Percentiles rank a stretch among this genome's conserved stretches.
Evolutionary conservation across 768 basidiomycete genomes (phyloP).

Genomic region (Termitomyces titanicus): DNA sequence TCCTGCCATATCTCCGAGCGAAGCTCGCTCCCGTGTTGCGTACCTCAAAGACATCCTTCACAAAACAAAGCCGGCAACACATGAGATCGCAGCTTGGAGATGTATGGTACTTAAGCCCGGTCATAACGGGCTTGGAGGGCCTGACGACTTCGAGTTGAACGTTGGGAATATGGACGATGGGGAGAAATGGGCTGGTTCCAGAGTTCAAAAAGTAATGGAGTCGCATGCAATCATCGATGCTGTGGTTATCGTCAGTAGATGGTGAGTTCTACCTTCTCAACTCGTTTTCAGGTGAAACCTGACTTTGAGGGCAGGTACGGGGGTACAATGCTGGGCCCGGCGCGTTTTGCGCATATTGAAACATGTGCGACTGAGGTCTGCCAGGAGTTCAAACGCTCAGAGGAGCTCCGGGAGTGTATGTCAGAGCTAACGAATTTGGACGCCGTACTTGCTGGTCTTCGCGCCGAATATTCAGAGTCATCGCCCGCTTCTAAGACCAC

Average conservation of each 20-base stretch:
- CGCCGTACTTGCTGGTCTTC: conserved; percentile 52
- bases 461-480: conserved; percentile 36
- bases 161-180: conserved; percentile 72
- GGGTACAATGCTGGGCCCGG: conserved; percentile 75
- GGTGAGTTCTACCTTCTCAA: conserved; percentile 37
- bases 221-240: conserved; percentile 70
- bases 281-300: background rate
- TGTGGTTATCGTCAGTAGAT: conserved; percentile 75
- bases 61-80: conserved; percentile 52
- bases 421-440: conserved; percentile 58
- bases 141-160: conserved; percentile 71
- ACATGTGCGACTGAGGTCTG: conserved; percentile 74
- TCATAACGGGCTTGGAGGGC: conserved; percentile 60
- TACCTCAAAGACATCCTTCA: conserved; percentile 59
- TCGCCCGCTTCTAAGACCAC: conserved; percentile 15
- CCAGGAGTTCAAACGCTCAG: conserved; percentile 57
- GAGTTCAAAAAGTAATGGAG: conserved; percentile 65
- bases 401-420: conserved; percentile 64
- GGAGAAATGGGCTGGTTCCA: conserved; percentile 67
- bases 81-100: conserved; percentile 78
- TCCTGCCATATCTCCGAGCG: conserved; percentile 45
- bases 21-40: conserved; percentile 46
- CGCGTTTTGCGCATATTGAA: conserved; percentile 74
- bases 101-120: conserved; percentile 70
- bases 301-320: conserved; percentile 54